Conservation (phyloP, 352 stramenopile genomes). For the Globisporangium carolinianum region DNA sequence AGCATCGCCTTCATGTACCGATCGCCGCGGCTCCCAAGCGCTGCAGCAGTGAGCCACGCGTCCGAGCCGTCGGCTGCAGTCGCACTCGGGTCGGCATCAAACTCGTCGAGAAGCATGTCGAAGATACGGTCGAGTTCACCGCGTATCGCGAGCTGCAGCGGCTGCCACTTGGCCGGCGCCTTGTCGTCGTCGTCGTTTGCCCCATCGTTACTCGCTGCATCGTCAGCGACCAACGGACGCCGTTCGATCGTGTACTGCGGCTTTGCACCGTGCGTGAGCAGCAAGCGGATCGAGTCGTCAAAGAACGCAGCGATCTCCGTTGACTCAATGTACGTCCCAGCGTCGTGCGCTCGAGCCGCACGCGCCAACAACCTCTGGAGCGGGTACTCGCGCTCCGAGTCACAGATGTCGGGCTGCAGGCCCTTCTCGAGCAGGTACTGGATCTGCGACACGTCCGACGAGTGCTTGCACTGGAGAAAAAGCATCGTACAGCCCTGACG, state of each 20-base stretch:
- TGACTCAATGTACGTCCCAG: background rate
- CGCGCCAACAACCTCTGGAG: slow-evolving; percentile 52
- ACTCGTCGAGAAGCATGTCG: slow-evolving; percentile 38
- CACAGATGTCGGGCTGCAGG: slow-evolving; percentile 57
- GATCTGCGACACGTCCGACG: slow-evolving; percentile 48
- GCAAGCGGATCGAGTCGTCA: slow-evolving; percentile 32
- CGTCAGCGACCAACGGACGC: slow-evolving; percentile 1
- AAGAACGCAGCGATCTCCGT: slow-evolving; percentile 26
- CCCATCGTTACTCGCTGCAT: background rate
- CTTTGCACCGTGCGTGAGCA: slow-evolving; percentile 41
- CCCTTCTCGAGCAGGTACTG: slow-evolving; percentile 67
- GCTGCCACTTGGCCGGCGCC: slow-evolving; percentile 23
- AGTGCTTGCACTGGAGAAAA: slow-evolving; percentile 75
- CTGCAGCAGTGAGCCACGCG: slow-evolving; percentile 51
- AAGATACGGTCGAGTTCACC: slow-evolving; percentile 38
- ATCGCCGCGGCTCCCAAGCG: slow-evolving; percentile 24
- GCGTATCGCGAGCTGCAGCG: slow-evolving; percentile 53
- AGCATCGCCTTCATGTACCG: slow-evolving; percentile 46
- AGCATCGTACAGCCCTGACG: slow-evolving; percentile 72
- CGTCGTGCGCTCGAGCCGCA: slow-evolving; percentile 9
- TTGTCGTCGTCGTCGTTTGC: slow-evolving; percentile 12
- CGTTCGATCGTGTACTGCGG: slow-evolving; percentile 39
- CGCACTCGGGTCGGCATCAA: slow-evolving; percentile 27
- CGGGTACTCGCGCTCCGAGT: slow-evolving; percentile 54
- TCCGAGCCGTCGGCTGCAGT: slow-evolving; percentile 36